Conservation (phyloP, 805 yeast genomes). For the Kluyveromyces lactis region DNA sequence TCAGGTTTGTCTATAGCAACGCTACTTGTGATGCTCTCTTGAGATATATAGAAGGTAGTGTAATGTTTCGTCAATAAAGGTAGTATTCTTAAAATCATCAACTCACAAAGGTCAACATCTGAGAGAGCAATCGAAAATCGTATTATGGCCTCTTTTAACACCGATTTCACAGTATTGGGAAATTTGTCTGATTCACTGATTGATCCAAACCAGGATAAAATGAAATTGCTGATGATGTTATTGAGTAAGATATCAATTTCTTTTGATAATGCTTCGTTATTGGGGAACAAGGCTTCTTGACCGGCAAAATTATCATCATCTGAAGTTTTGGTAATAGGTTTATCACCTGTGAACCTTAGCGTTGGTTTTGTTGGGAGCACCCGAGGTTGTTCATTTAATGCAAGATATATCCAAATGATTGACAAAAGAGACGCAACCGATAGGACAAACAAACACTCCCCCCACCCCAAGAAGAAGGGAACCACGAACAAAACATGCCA, state of each 20-base stretch:
- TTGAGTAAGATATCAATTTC: constrained; percentile 38
- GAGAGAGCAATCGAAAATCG: constrained; percentile 36
- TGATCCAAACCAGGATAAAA: constrained; percentile 46
- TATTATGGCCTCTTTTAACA: constrained; percentile 35
- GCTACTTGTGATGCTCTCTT: constrained; percentile 23
- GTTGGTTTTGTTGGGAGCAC: too few relatives aligned
- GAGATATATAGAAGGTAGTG: constrained; percentile 38
- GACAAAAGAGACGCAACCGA: too few relatives aligned
- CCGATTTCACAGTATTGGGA: constrained; percentile 33
- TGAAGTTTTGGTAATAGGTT: too few relatives aligned
- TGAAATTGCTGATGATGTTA: constrained; percentile 44
- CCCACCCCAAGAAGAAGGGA: too few relatives aligned
- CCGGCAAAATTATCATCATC: background rate
- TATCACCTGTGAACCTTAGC: too few relatives aligned
- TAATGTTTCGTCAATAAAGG: constrained; percentile 67
- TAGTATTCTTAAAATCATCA: constrained; percentile 48
- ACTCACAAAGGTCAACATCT: constrained; percentile 43
- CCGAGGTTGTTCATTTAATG: too few relatives aligned
- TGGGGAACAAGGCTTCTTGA: background rate
- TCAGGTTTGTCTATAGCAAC: constrained; percentile 26
- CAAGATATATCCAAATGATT: too few relatives aligned
- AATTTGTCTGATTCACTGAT: constrained; percentile 33
- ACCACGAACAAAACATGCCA: too few relatives aligned
- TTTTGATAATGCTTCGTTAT: constrained; percentile 6
- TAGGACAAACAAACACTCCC: too few relatives aligned